A percentile compares a stretch with the other conserved stretches of the same genome.
Conservation (phyloP, 208 protist genomes). For the Leishmania arabica region DNA sequence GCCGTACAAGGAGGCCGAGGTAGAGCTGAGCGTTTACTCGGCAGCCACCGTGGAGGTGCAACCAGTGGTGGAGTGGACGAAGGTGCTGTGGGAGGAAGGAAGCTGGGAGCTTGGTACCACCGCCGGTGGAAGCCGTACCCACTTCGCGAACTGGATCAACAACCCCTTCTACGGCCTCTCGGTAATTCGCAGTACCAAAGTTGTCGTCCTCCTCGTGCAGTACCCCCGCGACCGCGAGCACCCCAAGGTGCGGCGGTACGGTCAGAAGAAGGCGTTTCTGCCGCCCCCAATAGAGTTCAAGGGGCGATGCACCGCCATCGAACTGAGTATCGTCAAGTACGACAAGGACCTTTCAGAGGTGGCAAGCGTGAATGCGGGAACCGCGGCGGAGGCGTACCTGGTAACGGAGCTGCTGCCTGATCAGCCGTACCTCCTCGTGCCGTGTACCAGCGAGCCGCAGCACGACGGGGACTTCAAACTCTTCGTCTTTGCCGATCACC, state of each 20-base stretch:
- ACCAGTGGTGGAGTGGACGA: constrained; percentile 76
- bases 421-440: constrained; percentile 79
- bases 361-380: constrained; percentile 32
- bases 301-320: constrained; percentile 68
- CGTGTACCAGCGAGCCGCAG: constrained; percentile 68
- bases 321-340: constrained; percentile 76
- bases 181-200: constrained; percentile 56
- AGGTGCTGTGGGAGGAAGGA: constrained; percentile 53
- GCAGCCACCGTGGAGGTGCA: constrained; percentile 51
- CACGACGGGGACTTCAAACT: constrained; percentile 87
- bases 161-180: constrained; percentile 86
- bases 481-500: constrained; percentile 77
- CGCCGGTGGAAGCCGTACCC: constrained; percentile 67
- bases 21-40: constrained; percentile 69
- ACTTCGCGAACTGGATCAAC: constrained; percentile 86
- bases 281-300: constrained; percentile 70
- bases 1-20: constrained; percentile 76
- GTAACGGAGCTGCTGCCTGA: constrained; percentile 46
- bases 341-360: constrained; percentile 68
- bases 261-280: constrained; percentile 65
- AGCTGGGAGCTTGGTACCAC: constrained; percentile 84
- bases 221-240: constrained; percentile 80
- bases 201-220: constrained; percentile 83
- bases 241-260: constrained; percentile 60
- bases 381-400: constrained; percentile 59